These are phyloP conservation scores for Kernera saxatilis DNA, from an alignment of 345 rosid genomes.

Conservation along the genomic window DNA sequence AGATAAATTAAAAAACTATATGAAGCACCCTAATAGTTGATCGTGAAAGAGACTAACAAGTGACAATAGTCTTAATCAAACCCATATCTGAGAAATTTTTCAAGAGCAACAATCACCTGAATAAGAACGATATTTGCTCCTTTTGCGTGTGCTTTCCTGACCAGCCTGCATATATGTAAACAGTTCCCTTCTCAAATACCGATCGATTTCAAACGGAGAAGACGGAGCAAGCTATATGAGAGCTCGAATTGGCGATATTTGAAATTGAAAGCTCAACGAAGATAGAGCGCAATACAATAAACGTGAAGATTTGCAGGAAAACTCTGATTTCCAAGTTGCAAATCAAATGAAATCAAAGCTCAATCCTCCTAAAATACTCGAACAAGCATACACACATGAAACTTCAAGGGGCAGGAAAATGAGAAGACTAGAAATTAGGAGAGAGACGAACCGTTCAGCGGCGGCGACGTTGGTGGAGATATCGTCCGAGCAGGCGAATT, in stretches of 20 bases:
- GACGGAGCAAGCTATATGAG: neutral
- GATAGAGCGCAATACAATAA: neutral
- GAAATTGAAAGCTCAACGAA: neutral
- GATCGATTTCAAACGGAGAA: neutral
- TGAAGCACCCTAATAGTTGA: neutral
- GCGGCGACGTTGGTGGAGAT: slow-evolving; percentile 60
- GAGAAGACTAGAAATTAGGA: neutral
- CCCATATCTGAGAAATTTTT: neutral
- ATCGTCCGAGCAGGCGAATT: slow-evolving; percentile 82
- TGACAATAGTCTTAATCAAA: neutral
- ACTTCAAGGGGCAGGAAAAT: neutral
- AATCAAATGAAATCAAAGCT: neutral
- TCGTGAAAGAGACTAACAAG: neutral
- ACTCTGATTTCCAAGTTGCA: neutral
- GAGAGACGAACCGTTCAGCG: slow-evolving; percentile 59
- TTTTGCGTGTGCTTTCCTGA: slow-evolving; percentile 34
- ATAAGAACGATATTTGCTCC: slow-evolving; percentile 88
- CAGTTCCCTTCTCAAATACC: neutral
- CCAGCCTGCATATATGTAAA: slow-evolving; percentile 41
- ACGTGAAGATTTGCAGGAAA: neutral
- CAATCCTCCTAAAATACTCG: neutral
- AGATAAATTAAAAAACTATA: neutral
- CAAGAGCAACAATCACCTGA: slow-evolving; percentile 45
- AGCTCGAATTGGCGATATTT: neutral
- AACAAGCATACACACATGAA: neutral